These are phyloP conservation scores for Sarocladium brachiariae DNA, from an alignment of 2,329 filamentous ascomycete species.

Conservation along the genomic window DNA sequence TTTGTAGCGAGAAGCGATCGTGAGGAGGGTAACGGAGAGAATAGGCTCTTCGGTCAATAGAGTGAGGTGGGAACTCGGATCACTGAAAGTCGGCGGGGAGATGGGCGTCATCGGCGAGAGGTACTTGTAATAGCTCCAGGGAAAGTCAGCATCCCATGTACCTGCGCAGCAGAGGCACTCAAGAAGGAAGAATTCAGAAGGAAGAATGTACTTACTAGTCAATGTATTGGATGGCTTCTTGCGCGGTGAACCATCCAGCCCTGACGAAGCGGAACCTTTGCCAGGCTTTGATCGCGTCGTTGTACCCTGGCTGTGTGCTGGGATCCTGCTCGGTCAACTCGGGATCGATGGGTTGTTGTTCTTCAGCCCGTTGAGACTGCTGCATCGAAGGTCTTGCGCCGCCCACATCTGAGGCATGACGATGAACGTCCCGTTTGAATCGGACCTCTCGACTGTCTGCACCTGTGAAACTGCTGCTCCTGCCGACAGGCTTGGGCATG, in stretches of 20 bases:
- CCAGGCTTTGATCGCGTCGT: conserved; percentile 80
- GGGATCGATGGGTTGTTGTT: conserved; percentile 38
- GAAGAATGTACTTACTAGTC: conserved; percentile 60
- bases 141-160: neutral
- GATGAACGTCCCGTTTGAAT: conserved; percentile 12
- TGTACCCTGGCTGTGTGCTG: conserved; percentile 47
- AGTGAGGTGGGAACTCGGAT: conserved; percentile 70
- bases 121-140: conserved; percentile 73
- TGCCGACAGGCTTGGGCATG: neutral
- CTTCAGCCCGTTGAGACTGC: neutral
- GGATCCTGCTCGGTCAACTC: conserved; percentile 36
- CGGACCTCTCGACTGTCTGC: conserved; percentile 4
- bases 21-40: conserved; percentile 82
- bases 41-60: conserved; percentile 89
- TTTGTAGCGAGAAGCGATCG: conserved; percentile 83
- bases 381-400: conserved; percentile 14
- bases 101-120: conserved; percentile 90
- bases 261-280: conserved; percentile 88
- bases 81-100: conserved; percentile 81
- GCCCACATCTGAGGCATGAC: conserved; percentile 13
- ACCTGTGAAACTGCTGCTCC: conserved; percentile 5
- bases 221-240: conserved; percentile 89
- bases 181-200: neutral
- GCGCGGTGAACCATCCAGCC: conserved; percentile 90
- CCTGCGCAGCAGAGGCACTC: neutral